These are phyloP conservation scores for Prasinococcaceae sp. DNA, from an alignment of 139 green algal genomes.

Conservation along the genomic window DNA sequence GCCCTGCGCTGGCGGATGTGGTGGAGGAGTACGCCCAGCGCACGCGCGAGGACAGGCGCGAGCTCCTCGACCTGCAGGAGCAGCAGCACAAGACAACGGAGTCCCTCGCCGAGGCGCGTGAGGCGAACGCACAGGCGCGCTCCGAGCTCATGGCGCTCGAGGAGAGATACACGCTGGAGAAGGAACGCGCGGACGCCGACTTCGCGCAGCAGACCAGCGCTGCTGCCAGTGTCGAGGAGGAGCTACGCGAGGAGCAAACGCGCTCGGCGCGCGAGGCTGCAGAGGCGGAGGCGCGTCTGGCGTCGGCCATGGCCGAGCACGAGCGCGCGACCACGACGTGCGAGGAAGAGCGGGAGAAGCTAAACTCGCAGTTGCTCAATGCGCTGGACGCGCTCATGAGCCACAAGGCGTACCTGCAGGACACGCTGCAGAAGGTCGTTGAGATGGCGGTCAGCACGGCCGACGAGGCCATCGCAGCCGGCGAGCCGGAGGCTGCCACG, in stretches of 20 bases:
- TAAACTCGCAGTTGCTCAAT: neutral
- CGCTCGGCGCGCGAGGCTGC: neutral
- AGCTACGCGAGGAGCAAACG: too few relatives aligned
- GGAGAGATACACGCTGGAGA: conserved; percentile 3
- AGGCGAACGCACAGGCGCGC: conserved; percentile 41
- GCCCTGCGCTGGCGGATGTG: conserved; percentile 12
- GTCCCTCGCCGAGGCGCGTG: conserved; percentile 34
- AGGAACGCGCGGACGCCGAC: conserved; percentile 8
- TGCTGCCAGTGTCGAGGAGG: too few relatives aligned
- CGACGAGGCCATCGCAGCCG: too few relatives aligned
- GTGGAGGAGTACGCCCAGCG: conserved; percentile 22
- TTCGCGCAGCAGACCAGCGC: conserved; percentile 1
- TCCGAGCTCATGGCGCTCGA: conserved; percentile 20
- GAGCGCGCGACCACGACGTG: too few relatives aligned
- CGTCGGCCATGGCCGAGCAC: neutral
- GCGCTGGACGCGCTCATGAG: neutral
- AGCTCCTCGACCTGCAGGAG: conserved; percentile 49
- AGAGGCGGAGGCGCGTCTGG: neutral
- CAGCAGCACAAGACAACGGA: conserved; percentile 26
- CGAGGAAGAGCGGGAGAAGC: neutral
- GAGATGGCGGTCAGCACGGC: too few relatives aligned
- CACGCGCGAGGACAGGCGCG: conserved; percentile 40
- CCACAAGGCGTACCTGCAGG: neutral
- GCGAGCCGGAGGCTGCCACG: too few relatives aligned
- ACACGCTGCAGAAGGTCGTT: too few relatives aligned